Base-by-base conservation (phyloP, 164 flowering plant genomes). In the Magnolia kwangsiensis region DNA sequence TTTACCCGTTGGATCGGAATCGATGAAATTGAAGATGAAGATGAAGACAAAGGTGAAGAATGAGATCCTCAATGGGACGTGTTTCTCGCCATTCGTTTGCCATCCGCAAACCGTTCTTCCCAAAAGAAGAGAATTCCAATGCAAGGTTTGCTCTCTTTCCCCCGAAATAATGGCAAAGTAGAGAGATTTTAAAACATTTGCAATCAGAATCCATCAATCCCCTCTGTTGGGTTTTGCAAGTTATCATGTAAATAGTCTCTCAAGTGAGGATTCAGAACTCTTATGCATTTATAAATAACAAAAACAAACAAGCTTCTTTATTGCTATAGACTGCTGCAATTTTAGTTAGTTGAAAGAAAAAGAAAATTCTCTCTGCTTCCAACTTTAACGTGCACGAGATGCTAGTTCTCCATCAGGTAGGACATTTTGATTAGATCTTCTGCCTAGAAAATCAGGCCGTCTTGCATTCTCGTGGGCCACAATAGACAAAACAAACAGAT, bases 1-100 rank as follows among this genome's bases (percentile, higher is more conserved):
- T 92, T 96, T 83, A 96, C 94, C 29, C 84, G 89, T 18, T 96
- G 98, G 99, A 91, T 94, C 68, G 98, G 99, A 63, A 91, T 96
- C 8, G 97, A 90, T 37, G 98, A 93, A 0, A 66, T 63, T 1
- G 92, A 89, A 16, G 96, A 90, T 1, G 92, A 89, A 20, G 91
- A 84, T 9, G 88, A 73, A 3, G 84, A 78, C 45, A 81, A 73
- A 18, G 75, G 29, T 27, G 29, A 63, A 51, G 77, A 68, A 68
- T 78, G 72, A 84, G 45, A 67, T 65, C 23, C 65, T 58, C 66
- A 51, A 18, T 59, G 21, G 20, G 51, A 58, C 24, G n/a, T n/a
- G 14, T 2, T 61, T 61, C 31, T 29, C 27, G 9, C 10, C 50
- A 23, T 27, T 50, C 18, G 49, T 8, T 58, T 59, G 14, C 18